A percentile compares a stretch with the other conserved stretches of the same genome.
phyloP scores from a whole-genome alignment of 306 rosid species.

The Fragaria nilgerrensis region DNA sequence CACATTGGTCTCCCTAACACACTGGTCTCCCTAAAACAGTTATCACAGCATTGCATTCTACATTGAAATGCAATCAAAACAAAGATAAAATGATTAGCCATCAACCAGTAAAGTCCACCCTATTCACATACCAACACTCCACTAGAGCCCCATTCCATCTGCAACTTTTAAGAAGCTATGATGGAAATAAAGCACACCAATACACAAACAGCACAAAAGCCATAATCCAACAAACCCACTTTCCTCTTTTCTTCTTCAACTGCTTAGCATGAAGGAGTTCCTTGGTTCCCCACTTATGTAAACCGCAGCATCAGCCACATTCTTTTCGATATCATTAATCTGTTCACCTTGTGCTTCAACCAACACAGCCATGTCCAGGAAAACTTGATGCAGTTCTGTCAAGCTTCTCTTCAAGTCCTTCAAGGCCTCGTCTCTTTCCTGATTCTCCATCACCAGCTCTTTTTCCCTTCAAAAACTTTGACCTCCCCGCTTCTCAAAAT shows the following conservation, averaged over 20 bases:
- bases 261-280: slow-evolving; percentile 8
- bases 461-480: slow-evolving; percentile 17
- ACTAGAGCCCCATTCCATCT: not conserved
- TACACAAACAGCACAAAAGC: slow-evolving; percentile 11
- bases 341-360: slow-evolving; percentile 25
- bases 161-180: not conserved
- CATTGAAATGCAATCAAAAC: not conserved
- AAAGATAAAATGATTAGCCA: not conserved
- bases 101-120: not conserved
- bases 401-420: slow-evolving; percentile 25
- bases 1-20: not conserved
- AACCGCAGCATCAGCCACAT: slow-evolving; percentile 12
- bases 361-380: slow-evolving; percentile 26
- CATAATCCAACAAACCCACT: slow-evolving; percentile 14
- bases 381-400: slow-evolving; percentile 26
- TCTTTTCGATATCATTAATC: slow-evolving; percentile 19
- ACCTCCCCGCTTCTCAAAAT: slow-evolving; percentile 12
- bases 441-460: slow-evolving; percentile 16
- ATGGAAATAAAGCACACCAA: slow-evolving; percentile 12
- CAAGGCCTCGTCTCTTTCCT: slow-evolving; percentile 21
- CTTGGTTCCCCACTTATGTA: slow-evolving; percentile 21
- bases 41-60: not conserved
- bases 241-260: not conserved
- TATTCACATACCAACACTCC: not conserved
- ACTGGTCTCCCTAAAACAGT: not conserved